Evolutionary conservation across 169 alveolate genomes (phyloP), one percentile per base, ranked within the genome.

Genomic region (Babesia ovata): DNA sequence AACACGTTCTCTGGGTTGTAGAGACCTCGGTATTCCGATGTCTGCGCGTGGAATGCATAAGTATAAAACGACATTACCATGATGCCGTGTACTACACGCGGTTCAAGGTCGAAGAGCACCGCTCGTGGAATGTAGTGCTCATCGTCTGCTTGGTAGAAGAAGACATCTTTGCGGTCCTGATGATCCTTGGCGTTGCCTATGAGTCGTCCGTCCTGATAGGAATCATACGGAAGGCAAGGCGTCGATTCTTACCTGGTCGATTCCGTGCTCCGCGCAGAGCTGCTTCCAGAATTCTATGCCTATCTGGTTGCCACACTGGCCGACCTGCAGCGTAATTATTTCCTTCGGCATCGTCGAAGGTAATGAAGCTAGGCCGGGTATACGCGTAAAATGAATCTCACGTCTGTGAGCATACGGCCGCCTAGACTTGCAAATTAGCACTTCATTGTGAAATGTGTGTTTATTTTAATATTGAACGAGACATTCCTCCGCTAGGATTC

Each of bases 261-360:
- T 95, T 53, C 99, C 99, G 77, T 98, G 99, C 91, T 98, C 99
- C 46, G 91, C 93, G 72, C 99, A 97, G 42, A 98, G 91, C 75
- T 96, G 97, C 78, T 98, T 97, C 99, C 99, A 98, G 89, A 97
- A 98, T 73, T 98, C 99, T 86, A 94, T 95, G 10, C 99, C 99
- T 33, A 98, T 95, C 87, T 98, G 98, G 85, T 98, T 98, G 72
- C 99, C 99, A 84, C 99, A 98, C 86, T 98, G 99, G 59, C 99
- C 99, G 39, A 97, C 99, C 88, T 98, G 98, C 42, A 96, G 87
- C 28, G 99, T 97, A 70, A 98, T 96, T 46, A 98, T 95, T 92
- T 98, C 99, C 54, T 65, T 81, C 58, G 88, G 73, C 88, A 81
- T 81, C 70, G 50, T 61, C 56, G 45, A 12, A 33, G 39, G 39